phyloP scores from a whole-genome alignment of 495 filamentous ascomycete genomes.

The Penicillium robsamsonii region DNA sequence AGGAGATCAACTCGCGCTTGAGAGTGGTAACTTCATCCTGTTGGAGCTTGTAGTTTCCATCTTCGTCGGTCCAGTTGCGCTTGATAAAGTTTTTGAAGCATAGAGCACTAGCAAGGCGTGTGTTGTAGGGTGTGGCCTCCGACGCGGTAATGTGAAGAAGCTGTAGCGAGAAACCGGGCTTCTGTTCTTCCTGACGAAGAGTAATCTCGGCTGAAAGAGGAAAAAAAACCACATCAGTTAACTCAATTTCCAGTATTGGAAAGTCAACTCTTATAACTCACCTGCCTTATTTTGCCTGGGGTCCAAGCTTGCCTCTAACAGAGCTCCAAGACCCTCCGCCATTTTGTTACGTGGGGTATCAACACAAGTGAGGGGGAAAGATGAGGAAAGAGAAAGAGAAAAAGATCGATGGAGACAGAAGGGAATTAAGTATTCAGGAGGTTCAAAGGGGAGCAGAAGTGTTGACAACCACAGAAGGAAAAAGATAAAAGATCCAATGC shows the following conservation, averaged over 20 bases:
- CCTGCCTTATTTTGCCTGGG: slow-evolving; percentile 84
- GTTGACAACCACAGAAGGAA: slow-evolving; percentile 3
- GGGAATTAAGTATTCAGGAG: neutral
- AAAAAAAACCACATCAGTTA: slow-evolving; percentile 15
- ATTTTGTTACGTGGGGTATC: slow-evolving; percentile 53
- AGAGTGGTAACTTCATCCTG: slow-evolving; percentile 78
- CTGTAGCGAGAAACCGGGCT: slow-evolving; percentile 80
- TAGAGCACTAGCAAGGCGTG: slow-evolving; percentile 83
- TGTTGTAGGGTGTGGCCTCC: slow-evolving; percentile 63
- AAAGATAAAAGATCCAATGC: slow-evolving; percentile 17
- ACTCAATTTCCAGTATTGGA: neutral
- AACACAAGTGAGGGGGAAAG: slow-evolving; percentile 20
- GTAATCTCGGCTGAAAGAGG: slow-evolving; percentile 67
- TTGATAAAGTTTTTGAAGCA: slow-evolving; percentile 99
- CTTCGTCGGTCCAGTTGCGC: slow-evolving; percentile 88
- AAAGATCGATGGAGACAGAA: neutral
- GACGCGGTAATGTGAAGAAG: slow-evolving; percentile 85
- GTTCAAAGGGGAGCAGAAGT: neutral
- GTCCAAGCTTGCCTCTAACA: slow-evolving; percentile 85
- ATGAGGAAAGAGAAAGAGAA: slow-evolving; percentile 11
- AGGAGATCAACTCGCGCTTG: slow-evolving; percentile 87
- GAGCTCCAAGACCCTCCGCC: slow-evolving; percentile 68
- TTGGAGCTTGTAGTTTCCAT: slow-evolving; percentile 85
- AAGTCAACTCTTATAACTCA: slow-evolving; percentile 36
- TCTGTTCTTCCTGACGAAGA: slow-evolving; percentile 70